A percentile compares a stretch with the other conserved stretches of the same genome.
Conservation (phyloP, 2,329 filamentous ascomycete species). For the Colletotrichum siamense region DNA sequence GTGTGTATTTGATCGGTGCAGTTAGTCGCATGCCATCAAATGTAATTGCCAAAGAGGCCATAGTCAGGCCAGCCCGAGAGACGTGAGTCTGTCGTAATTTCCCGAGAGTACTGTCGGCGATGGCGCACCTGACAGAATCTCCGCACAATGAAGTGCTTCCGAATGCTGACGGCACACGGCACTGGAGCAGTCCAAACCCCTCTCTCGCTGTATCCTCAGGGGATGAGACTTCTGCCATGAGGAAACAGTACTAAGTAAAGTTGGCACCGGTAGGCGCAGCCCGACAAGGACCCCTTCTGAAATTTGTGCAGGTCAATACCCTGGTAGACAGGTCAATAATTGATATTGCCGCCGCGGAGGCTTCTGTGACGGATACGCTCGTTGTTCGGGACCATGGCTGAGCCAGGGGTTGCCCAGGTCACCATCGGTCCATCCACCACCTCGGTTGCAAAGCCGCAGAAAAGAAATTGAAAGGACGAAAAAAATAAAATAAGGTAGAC, state of each 20-base stretch:
- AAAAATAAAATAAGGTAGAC: not conserved
- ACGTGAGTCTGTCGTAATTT: not conserved
- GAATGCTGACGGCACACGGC: not conserved
- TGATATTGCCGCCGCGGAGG: not conserved
- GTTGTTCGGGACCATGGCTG: not conserved
- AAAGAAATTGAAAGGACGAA: not conserved
- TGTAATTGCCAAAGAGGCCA: not conserved
- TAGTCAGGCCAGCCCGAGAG: not conserved
- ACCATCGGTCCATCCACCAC: not conserved
- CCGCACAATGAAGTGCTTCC: not conserved
- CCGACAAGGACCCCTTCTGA: not conserved
- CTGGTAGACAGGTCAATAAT: not conserved
- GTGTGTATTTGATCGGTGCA: not conserved
- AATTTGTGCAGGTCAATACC: not conserved
- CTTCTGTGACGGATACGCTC: not conserved
- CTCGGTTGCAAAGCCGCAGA: not conserved
- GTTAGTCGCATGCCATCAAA: not conserved
- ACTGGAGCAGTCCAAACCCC: not conserved
- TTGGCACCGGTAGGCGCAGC: not conserved
- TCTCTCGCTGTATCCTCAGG: not conserved
- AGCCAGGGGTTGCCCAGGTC: not conserved
- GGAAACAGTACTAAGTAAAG: not conserved
- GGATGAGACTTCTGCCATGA: not conserved
- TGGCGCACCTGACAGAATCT: not conserved
- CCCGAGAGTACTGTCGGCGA: not conserved